These are phyloP conservation scores for Solanum paucissectum DNA, from an alignment of 257 asterid species.

Conservation along the genomic window DNA sequence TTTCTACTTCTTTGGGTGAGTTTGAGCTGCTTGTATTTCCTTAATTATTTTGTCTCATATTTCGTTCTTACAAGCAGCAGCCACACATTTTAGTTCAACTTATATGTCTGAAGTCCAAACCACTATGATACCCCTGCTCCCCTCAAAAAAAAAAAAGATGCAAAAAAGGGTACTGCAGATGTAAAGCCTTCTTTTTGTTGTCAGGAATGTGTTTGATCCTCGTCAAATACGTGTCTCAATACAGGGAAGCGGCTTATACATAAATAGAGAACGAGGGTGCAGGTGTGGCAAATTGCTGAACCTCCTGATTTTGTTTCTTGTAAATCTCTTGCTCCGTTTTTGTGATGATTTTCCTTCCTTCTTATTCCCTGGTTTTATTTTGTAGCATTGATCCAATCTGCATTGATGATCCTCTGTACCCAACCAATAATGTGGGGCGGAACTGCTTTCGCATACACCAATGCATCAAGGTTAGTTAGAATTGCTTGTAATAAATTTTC, in stretches of 20 bases:
- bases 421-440: conserved; percentile 91
- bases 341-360: not conserved
- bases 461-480: conserved; percentile 77
- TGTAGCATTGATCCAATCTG: conserved; percentile 93
- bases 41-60: conserved; percentile 1
- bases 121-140: not conserved
- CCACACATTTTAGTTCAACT: not conserved
- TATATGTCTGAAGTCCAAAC: not conserved
- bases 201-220: conserved; percentile 95
- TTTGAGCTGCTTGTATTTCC: conserved; percentile 6
- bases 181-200: conserved; percentile 7
- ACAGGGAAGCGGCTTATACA: conserved; percentile 89
- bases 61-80: not conserved
- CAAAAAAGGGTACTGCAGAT: not conserved
- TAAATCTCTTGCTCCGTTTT: not conserved
- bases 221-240: conserved; percentile 95
- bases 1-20: conserved; percentile 97
- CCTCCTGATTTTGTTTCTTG: not conserved
- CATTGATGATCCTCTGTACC: conserved; percentile 88
- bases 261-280: conserved; percentile 86
- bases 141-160: not conserved
- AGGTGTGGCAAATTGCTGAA: conserved; percentile 28
- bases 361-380: not conserved
- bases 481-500: not conserved
- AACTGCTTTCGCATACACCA: conserved; percentile 98